Base-by-base conservation (phyloP, 2,329 filamentous ascomycete genomes). In the Trichoderma harzianum region DNA sequence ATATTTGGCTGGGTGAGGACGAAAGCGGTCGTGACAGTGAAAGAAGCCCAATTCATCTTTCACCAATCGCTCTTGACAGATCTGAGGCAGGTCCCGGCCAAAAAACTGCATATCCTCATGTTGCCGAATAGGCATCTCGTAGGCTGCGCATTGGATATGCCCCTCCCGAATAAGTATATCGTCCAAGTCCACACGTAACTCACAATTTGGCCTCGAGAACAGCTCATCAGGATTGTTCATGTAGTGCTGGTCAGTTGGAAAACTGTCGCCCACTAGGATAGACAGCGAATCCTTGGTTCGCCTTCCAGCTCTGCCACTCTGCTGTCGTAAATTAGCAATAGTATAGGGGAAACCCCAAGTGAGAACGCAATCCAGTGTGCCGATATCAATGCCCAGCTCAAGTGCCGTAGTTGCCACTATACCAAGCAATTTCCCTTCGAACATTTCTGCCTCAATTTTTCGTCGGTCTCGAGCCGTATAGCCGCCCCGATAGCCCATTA, bases 211-310 rank as follows among this genome's bases (percentile, higher is more conserved):
- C 77, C 93, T 93, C 0, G 93, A 96, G 81, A 98, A 95, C 28
- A 99, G 91, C 80, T 97, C 94, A 73, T 96, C 92, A 0, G 96
- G 96, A 74, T 98, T 97, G 73, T 93, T 90, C 96, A 99, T 99
- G 81, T 97, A 99, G 79, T 97, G 91, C 79, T 99, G 96, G 79
- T 99, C 96, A 0, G 93, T 94, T 3, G 95, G 91, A 75, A 96
- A 97, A 74, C 90, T 90, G 78, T 98, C 95, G 3, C 95, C 96
- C 0, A 99, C 89, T 1, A 99, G 84, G 3, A 99, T 90, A 0
- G 94, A 97, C 3, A 99, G 85, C 0, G 95, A 97, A 80, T 99
- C 96, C 78, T 93, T 97, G 79, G 98, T 98, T 72, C 95, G 88
- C 72, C 96, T 89, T 14, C 96, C 96, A 24, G 96, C 96, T 77